phyloP scores from a whole-genome alignment of 208 protist genomes.

The Naegleria lovaniensis region DNA sequence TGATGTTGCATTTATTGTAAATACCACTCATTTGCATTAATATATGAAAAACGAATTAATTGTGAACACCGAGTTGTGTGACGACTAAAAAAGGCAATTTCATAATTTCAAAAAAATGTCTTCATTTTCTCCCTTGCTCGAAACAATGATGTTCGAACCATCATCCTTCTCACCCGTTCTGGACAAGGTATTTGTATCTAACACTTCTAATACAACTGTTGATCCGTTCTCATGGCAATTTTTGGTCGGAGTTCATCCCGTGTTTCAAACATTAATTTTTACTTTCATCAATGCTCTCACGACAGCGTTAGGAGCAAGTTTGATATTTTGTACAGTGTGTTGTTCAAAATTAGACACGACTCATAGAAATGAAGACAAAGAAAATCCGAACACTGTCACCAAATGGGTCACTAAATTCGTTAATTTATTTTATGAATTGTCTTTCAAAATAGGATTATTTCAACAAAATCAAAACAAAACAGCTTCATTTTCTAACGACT shows the following conservation, averaged over 20 bases:
- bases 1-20: no score
- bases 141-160: no score
- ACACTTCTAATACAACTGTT: background rate
- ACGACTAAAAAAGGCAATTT: no score
- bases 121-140: no score
- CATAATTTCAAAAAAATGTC: no score
- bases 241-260: background rate
- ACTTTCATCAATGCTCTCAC: background rate
- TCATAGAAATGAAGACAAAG: background rate
- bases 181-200: no score
- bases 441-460: background rate
- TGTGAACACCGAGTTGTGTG: no score
- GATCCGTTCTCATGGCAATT: background rate
- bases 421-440: background rate
- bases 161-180: no score
- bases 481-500: background rate
- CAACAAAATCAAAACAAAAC: background rate
- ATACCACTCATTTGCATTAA: no score
- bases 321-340: background rate
- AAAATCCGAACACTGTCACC: no score
- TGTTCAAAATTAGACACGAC: background rate
- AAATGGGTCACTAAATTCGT: background rate
- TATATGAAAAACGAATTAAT: no score
- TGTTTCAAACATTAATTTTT: background rate
- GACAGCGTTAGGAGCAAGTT: background rate